Evolutionary conservation across 768 basidiomycete species (phyloP), one percentile per base, ranked within the genome.

Genomic region (Pleurotus sapidus): DNA sequence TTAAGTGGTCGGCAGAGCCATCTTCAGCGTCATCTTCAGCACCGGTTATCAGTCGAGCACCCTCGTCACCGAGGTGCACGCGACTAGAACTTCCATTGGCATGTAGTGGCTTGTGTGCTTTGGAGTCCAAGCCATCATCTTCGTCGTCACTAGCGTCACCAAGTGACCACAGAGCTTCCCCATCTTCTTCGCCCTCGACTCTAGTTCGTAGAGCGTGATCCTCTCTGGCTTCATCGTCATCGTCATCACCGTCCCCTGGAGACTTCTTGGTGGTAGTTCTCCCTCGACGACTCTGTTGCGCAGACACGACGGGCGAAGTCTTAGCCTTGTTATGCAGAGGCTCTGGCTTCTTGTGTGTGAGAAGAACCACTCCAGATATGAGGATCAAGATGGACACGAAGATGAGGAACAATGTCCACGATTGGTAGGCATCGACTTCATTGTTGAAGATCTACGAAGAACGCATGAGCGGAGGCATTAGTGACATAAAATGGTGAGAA

Each of bases 261-360:
- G n/a, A 15, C 40, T 49, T 53, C 55, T 54, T 18, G 49, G 55
- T 59, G 62, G 58, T 15, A 54, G 46, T 45, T 42, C 49, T 38
- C 58, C n/a, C 39, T 60, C 51, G 39, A 62, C 39, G 46, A 59
- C 25, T 45, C 43, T 65, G 64, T 58, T 65, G 56, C 58, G 68
- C 49, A 51, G 77, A 68, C 45, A 74, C 53, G 24, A 71, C 64
- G 17, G 72, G 65, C 15, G 73, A 67, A 15, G 57, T 63, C n/a
- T 59, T 74, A 65, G 56, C 68, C 60, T 62, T 68, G 58, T 67
- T 63, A 54, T 67, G 61, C 30, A 67, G 64, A 49, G 78, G 73
- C 68, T 91, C 89, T 0, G 93, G 88, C 65, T 95, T 94, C 77
- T 98, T 95, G 74, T 91, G 86, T 3, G 94, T 95, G 23, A 98